A percentile compares a stretch with the other conserved stretches of the same genome.
Evolutionary conservation across 2,329 filamentous ascomycete species (phyloP).

Genomic region (Lecanicillium sp.): DNA sequence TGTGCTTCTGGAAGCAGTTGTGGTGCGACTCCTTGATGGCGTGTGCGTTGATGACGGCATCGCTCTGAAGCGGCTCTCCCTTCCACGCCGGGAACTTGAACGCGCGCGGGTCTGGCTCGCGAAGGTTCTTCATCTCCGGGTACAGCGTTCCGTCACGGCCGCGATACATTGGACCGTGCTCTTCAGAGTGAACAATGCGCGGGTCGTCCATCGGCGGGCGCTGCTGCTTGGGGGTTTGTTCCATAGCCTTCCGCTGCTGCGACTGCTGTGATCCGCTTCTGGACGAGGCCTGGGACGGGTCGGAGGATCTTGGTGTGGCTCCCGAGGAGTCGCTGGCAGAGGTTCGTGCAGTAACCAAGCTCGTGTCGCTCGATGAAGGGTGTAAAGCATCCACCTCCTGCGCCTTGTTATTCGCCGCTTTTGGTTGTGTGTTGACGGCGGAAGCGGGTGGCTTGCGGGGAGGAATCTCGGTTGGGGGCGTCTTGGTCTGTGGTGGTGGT

Average conservation of each 20-base stretch:
- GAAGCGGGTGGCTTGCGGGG: constrained; percentile 2
- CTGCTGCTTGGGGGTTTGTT: constrained; percentile 12
- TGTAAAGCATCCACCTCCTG: too few species aligned
- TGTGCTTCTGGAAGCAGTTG: constrained; percentile 40
- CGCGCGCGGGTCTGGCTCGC: constrained; percentile 26
- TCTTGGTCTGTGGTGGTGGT: not conserved
- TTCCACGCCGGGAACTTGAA: constrained; percentile 29
- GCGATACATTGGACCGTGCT: constrained; percentile 25
- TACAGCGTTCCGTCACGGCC: constrained; percentile 33
- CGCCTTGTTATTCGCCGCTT: too few species aligned
- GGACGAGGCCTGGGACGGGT: constrained; percentile 23
- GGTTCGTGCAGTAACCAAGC: not conserved
- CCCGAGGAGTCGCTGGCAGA: not conserved
- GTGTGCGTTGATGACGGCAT: constrained; percentile 31
- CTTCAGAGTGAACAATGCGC: constrained; percentile 24
- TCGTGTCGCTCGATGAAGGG: not conserved
- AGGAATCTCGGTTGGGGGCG: constrained; percentile 5
- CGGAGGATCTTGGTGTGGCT: not conserved
- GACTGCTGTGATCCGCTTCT: not conserved
- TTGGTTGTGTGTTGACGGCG: not conserved
- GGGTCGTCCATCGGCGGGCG: constrained; percentile 19
- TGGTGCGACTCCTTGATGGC: constrained; percentile 37
- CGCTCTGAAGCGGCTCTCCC: constrained; percentile 16
- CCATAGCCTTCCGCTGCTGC: constrained; percentile 10
- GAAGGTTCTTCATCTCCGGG: constrained; percentile 29